Base-by-base conservation (phyloP, 225 moss, liverwort and hornwort species). In the Straminergon stramineum region DNA sequence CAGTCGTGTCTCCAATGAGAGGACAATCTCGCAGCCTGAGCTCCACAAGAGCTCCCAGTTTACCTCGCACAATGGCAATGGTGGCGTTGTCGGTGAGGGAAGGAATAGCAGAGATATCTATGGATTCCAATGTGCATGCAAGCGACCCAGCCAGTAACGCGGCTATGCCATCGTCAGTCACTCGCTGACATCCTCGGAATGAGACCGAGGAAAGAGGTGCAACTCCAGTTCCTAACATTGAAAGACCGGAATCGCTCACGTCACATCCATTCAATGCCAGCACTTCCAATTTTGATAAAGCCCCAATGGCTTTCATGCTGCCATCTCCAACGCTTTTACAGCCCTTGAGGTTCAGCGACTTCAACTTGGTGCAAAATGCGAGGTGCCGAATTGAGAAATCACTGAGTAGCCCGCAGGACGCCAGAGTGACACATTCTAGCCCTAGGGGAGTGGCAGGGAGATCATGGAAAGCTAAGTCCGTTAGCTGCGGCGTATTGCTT, bases 301-400 rank as follows among this genome's bases (percentile, higher is more conserved):
- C 88, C 27, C 93, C 93, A n/a, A 99, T 85, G 37, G 95, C 95
- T 89, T 93, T 93, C 92, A 97, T 92, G 52, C 97, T 95, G 84
- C 95, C 95, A 91, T 99, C 99, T 84, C 99, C 97, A 78, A 99
- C 93, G 85, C 96, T 96, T 86, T 96, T 97, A 84, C 99, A 99
- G 67, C 97, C 96, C 90, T 93, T 96, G 52, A 99, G 95, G 83
- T 99, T 97, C 63, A 99, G 88, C 12, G 94, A 93, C 88, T 91
- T 93, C 52, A 99, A 92, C 83, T 93, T 93, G 69, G 92, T 90
- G 90, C 99, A 99, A 79, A 91, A 92, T 61, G 95, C 95, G 63
- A 99, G 94, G 75, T 93, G 94, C 85, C 89, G 91, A 71, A 99
- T 87, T 7, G 97, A 93, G 90, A 92, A 95, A 84, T 99, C 99